Base-by-base conservation (phyloP, 352 stramenopile species). In the Globisporangium solare region DNA sequence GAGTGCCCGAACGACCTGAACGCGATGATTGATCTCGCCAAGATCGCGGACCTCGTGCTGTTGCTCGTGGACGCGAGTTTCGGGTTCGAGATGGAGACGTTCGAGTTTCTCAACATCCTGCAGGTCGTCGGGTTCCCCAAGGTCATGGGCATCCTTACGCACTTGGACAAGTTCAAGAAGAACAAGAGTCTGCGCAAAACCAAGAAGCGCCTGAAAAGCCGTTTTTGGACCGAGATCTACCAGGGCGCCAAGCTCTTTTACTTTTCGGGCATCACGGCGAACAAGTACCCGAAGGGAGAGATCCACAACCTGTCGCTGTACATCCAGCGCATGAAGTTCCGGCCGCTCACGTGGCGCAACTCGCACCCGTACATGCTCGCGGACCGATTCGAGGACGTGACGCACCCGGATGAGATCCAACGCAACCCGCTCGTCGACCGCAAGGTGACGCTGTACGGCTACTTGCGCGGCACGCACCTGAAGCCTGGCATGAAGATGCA, bases 1-100 rank as follows among this genome's bases (percentile, higher is more conserved):
- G 98, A 99, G 78, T 99, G 97, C 74, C 97, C 97, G 7, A 98
- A 97, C 69, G 94, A 96, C 60, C 64, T 96, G 21, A 95, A 95
- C 59, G 84, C 84, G 15, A 95, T 95, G 86, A 85, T 96, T 47
- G 97, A 99, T 77, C 76, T 98, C 62, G 96, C 96, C 61, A 99
- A 99, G 74, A 93, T 99, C 48, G 97, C 97, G 0, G 98, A 99
- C 68, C 76, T 99, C 6, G 97, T 99, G 18, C 68, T 99, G 40
- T 71, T 99, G 15, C 91, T 98, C 31, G 96, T 99, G 39, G 97
- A 99, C 85, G 97, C 96, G n/a, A 99, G 96, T 65, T 99, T 99
- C 66, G 98, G 98, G 10, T 99, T 99, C 69, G 97, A 99, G 69
- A 99, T 99, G 97, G 97, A 99, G 74, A 99, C 97, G 14, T 99